A percentile compares a stretch with the other conserved stretches of the same genome.
phyloP scores from a whole-genome alignment of 768 basidiomycete species.

The Lactarius pseudohatsudake region DNA sequence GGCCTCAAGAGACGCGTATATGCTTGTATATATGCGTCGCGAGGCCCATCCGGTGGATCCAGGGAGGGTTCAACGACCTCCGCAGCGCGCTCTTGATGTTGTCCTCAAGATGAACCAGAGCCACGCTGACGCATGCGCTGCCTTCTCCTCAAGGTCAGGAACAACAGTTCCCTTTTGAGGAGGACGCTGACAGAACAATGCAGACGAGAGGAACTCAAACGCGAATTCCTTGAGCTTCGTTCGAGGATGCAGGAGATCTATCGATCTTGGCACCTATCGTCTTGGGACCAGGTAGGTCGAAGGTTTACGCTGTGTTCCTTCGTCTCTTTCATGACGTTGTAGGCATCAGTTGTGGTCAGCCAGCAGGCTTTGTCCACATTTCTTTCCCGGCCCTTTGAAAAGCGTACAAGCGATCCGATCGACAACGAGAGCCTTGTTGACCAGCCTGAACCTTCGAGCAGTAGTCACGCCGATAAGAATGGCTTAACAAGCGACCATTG shows the following conservation, averaged over 20 bases:
- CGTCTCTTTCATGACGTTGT: constrained; percentile 4
- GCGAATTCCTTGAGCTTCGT: constrained; percentile 51
- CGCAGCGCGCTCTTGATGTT: constrained; percentile 52
- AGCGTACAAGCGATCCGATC: background rate
- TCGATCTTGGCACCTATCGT: constrained; percentile 55
- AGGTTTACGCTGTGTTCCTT: background rate
- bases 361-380: constrained; percentile 57
- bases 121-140: constrained; percentile 55
- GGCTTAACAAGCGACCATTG: background rate
- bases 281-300: constrained; percentile 47
- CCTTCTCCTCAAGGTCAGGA: constrained; percentile 48
- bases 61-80: constrained; percentile 44
- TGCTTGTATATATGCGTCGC: constrained; percentile 80
- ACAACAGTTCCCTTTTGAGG: background rate
- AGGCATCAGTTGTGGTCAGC: constrained; percentile 62
- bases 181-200: constrained; percentile 13
- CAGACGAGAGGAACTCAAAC: constrained; percentile 47
- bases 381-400: constrained; percentile 22
- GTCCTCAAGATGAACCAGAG: constrained; percentile 54
- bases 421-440: background rate
- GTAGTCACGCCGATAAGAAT: constrained; percentile 9
- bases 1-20: constrained; percentile 87
- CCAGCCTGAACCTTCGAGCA: background rate
- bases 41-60: constrained; percentile 1
- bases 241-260: constrained; percentile 60